Base-by-base conservation (phyloP, 805 yeast genomes). In the Brettanomyces anomalus region DNA sequence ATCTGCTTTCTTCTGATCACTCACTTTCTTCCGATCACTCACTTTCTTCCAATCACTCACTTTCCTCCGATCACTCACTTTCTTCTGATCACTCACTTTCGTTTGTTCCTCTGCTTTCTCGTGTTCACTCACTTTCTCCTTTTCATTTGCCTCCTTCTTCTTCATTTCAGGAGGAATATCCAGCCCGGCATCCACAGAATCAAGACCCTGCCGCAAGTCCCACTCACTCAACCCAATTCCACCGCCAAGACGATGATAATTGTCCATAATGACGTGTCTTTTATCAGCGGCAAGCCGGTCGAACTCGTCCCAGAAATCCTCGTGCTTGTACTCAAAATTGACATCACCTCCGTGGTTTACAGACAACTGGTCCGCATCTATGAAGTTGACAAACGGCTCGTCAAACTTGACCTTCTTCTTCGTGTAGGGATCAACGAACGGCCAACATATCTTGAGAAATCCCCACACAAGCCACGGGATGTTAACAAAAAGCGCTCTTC, bases 381-480 rank as follows among this genome's bases (percentile, higher is more conserved):
- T 93, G 56, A 84, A 90, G 30, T 84, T 68, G 21, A 77, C 73
- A 64, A 88, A 86, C 8, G 97, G 97, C 61, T 86, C 85, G 60
- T 86, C 94, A 57, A 80, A 93, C 15, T 88, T 90, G 56, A 90
- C 75, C 66, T 93, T 93, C 63, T 88, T 96, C 47, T 95, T 74
- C 2, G 98, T 93, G 58, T 85, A 69, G 16, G 97, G 96, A 62
- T 93, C 98, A 51, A 93, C 94, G 63, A 93, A 93, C 3, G 98
- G 98, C 62, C 86, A 88, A 50, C 93, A 88, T 48, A 93, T 68
- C 66, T 88, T 93, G 53, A 93, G 69, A 56, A 93, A 93, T 11
- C 95, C 80, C 88, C 95, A 85, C 6, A 90, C 97, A 41, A 88
- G 66, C 75, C 90, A 81, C n/a, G 97, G 97, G 51, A 93, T 87